Percentiles rank a stretch among this genome's conserved stretches.
These are phyloP conservation scores for Kondoa malvinella DNA, from an alignment of 768 basidiomycete genomes.

Conservation along the genomic window DNA sequence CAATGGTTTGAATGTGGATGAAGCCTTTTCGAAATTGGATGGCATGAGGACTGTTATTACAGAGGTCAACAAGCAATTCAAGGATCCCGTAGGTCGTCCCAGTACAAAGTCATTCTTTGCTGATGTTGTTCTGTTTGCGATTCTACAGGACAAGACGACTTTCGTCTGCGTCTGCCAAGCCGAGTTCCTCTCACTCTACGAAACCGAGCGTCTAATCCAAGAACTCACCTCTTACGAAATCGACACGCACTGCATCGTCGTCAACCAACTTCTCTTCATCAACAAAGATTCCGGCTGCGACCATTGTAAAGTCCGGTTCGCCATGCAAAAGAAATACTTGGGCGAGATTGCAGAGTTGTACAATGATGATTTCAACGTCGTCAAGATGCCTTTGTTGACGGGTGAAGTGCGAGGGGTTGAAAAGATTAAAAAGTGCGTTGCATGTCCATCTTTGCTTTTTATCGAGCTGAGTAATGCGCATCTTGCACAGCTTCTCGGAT, in stretches of 20 bases:
- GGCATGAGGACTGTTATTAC: constrained; percentile 92
- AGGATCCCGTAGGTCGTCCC: constrained; percentile 61
- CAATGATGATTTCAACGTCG: constrained; percentile 70
- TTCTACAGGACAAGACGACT: constrained; percentile 63
- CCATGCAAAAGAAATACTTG: constrained; percentile 95
- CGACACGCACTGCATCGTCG: constrained; percentile 96
- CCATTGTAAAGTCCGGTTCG: constrained; percentile 80
- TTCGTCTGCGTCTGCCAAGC: constrained; percentile 73
- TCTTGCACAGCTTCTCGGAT: constrained; percentile 22
- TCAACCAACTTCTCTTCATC: constrained; percentile 91
- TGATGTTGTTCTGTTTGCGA: not conserved
- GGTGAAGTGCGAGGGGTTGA: constrained; percentile 93
- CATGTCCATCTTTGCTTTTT: not conserved
- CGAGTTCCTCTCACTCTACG: constrained; percentile 92
- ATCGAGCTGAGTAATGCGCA: not conserved
- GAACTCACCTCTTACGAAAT: constrained; percentile 45
- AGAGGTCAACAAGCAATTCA: constrained; percentile 98
- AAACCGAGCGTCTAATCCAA: constrained; percentile 94
- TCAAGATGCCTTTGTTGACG: constrained; percentile 78
- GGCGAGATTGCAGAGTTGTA: constrained; percentile 91
- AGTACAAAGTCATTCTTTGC: not conserved
- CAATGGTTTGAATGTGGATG: constrained; percentile 64
- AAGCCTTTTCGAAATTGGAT: constrained; percentile 94
- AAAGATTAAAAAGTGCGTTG: constrained; percentile 48
- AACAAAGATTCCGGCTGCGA: constrained; percentile 82